Evolutionary conservation across 257 asterid species (phyloP), one percentile per base, ranked within the genome.

Genomic region (Salvia hispanica): DNA sequence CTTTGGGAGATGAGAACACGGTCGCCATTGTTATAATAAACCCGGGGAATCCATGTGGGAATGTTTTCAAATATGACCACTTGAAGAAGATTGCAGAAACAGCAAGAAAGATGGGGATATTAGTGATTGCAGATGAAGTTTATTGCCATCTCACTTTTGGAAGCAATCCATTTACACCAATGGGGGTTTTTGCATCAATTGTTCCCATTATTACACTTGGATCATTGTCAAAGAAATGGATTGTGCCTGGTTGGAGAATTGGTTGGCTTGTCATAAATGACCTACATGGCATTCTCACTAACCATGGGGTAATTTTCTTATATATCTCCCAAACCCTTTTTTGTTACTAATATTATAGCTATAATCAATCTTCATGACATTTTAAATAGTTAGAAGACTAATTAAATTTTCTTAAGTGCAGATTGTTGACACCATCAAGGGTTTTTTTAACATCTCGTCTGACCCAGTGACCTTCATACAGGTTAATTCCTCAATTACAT

Each of bases 11-110:
- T 69, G 92, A 85, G 43, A 84, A 85, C 31, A 92, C 96, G 0
- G 87, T 82, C 43, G 97, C 95, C 2, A 85, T 90, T 71, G 95
- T 92, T 16, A 76, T 92, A 46, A 80, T 86, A 64, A 88, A 90
- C 72, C 97, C 97, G 13, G 96, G 97, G 4, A 88, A 92, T 77
- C 98, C 98, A 0, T 88, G 96, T 63, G 98, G 98, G 14, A 90
- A 84, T 81, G 97, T 90, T 18, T 93, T 66, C 78, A 80, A 70
- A n/a, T 80, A 80, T 15, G 82, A 93, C 6, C 98, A 88, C 78
- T 73, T 93, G 78, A 76, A 81, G 63, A 80, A 90, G 95, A 96
- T 91, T 42, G 97, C 93, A 3, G 95, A 92, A 76, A 86, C 86
- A 2, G 96, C 97, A 10, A 77, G 74, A 64, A 88, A 81, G 82